Conservation (phyloP, 139 green algal species). For the Micractinium sp. region DNA sequence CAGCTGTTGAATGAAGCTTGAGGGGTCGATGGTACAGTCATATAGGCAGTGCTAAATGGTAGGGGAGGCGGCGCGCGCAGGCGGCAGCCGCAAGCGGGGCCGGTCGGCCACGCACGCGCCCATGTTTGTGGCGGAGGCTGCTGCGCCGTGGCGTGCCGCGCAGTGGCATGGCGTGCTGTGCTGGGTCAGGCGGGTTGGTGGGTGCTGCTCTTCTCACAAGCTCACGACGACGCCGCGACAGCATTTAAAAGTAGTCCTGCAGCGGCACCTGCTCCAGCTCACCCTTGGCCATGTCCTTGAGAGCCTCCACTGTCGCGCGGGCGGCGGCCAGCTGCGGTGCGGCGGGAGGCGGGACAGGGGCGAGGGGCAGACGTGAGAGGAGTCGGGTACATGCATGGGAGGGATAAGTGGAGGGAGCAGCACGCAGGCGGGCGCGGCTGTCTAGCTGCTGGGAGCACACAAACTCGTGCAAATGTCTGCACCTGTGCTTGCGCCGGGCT, state of each 20-base stretch:
- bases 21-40: neutral
- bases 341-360: neutral
- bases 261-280: conserved; percentile 84
- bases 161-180: no score
- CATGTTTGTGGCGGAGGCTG: neutral
- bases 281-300: conserved; percentile 80
- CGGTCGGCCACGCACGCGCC: neutral
- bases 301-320: conserved; percentile 83
- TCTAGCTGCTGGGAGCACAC: neutral
- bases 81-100: no score
- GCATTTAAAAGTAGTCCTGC: conserved; percentile 91
- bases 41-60: conserved; percentile 11
- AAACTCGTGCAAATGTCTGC: neutral
- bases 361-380: neutral
- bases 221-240: no score
- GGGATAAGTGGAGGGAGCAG: neutral
- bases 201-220: neutral
- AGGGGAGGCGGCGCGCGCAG: neutral
- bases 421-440: neutral
- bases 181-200: no score
- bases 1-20: no score
- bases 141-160: no score
- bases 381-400: neutral
- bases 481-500: neutral
- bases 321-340: conserved; percentile 63